Base-by-base conservation (phyloP, 78 protist genomes). In the Guillardia theta region DNA sequence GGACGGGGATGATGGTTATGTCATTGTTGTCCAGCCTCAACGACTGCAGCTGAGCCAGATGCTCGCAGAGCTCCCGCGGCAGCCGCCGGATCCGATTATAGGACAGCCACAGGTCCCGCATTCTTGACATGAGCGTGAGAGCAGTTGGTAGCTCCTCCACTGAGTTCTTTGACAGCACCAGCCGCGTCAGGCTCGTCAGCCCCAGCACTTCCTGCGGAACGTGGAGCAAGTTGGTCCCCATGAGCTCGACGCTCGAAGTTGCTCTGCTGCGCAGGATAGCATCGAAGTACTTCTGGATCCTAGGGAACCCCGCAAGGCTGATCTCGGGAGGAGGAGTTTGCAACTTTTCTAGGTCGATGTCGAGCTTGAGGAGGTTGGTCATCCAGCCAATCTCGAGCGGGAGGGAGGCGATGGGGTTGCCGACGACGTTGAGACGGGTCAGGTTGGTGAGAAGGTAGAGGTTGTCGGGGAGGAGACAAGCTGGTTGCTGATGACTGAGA, bases 171-270 rank as follows among this genome's bases (percentile, higher is more conserved):
- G 18, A 18, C 43, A 43, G 10, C 33, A 43, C 1, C 90, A 78
- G 50, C 24, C 48, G 45, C 48, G 10, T 37, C 90, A 78, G 48
- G 24, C 10, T 30, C 50, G 48, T 43, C 43, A 78, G 18, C 24
- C 15, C 45, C 48, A 36, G 5, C 44, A 78, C 18, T 19, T 78
- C 90, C 33, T 12, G 10, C 48, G 90, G 90, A 36, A 78, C 18
- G 45, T 50, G 10, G 22, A 8, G 10, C 90, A 78, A 8, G 43
- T 43, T 10, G 53, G 44, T 18, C 33, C 90, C 53, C 90, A 78
- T 43, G 53, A 78, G 50, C 90, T 43, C 90, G 37, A 78, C n/a
- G n/a, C n/a, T n/a, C n/a, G n/a, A n/a, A n/a, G 90, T 27, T 78
- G 15, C 33, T 30, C 48, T 0, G 50, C 10, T 4, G 18, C 18